These are phyloP conservation scores for Fraxinus nigra DNA, from an alignment of 305 asterid species.

Conservation along the genomic window DNA sequence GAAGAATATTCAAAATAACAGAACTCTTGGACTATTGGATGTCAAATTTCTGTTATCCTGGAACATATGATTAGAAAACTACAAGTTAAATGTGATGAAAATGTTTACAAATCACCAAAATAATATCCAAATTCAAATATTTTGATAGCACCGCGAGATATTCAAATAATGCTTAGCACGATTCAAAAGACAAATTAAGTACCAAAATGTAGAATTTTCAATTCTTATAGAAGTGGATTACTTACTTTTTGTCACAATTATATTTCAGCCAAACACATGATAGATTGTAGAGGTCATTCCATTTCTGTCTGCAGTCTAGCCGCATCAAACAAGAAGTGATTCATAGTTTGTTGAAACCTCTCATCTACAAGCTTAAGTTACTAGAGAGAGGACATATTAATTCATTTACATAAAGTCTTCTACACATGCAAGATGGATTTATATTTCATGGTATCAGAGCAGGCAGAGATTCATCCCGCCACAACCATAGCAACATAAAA, in stretches of 20 bases:
- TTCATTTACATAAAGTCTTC: background rate
- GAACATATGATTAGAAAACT: constrained; percentile 13
- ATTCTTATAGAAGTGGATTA: background rate
- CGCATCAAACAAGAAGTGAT: background rate
- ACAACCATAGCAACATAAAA: background rate
- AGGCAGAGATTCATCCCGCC: background rate
- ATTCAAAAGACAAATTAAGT: background rate
- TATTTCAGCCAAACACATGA: background rate
- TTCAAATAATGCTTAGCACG: background rate
- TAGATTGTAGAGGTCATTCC: background rate
- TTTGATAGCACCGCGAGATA: background rate
- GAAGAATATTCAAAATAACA: constrained; percentile 58
- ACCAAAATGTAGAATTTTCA: background rate
- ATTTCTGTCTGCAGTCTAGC: background rate
- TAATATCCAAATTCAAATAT: background rate
- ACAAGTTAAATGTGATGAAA: constrained; percentile 21
- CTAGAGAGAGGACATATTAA: background rate
- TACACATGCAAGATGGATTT: background rate
- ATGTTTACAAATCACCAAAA: background rate
- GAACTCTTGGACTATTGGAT: constrained; percentile 69
- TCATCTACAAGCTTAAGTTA: background rate
- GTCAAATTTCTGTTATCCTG: constrained; percentile 77
- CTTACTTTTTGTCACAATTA: background rate
- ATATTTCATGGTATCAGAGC: background rate
- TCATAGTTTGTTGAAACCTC: background rate